A percentile compares a stretch with the other conserved stretches of the same genome.
phyloP scores from a whole-genome alignment of 768 basidiomycete species.

The Russula sp. region DNA sequence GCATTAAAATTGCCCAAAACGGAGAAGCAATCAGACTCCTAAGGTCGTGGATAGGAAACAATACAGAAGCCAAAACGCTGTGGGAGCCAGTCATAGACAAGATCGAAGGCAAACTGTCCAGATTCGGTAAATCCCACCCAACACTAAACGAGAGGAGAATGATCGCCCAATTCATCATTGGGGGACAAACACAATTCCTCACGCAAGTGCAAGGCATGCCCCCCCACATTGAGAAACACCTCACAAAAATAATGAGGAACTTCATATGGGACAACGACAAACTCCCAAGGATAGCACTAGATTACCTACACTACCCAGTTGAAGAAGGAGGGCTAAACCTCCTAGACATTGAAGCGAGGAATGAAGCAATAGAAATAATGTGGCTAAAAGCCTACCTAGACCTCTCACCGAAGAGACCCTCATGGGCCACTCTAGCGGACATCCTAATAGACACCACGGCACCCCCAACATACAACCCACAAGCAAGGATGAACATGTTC shows the following conservation, averaged over 20 bases:
- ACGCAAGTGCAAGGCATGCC: constrained; percentile 30
- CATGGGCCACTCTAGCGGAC: constrained; percentile 20
- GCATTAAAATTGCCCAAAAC: neutral
- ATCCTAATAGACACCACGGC: neutral
- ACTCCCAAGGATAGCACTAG: no score
- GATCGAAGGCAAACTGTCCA: constrained; percentile 7
- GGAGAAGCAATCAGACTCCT: neutral
- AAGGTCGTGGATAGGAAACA: neutral
- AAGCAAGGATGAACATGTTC: no score
- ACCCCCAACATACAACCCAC: no score
- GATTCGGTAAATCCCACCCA: constrained; percentile 19
- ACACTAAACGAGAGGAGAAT: constrained; percentile 19
- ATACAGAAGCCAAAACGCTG: neutral
- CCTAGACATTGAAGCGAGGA: neutral
- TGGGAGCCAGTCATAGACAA: constrained; percentile 20
- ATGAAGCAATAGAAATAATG: neutral
- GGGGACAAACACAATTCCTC: constrained; percentile 28
- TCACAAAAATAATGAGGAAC: constrained; percentile 16
- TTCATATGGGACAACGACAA: constrained; percentile 1
- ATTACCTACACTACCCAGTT: neutral
- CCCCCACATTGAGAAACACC: constrained; percentile 2
- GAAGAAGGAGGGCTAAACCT: neutral
- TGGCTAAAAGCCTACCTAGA: neutral
- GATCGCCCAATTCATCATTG: constrained; percentile 20
- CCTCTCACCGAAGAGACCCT: neutral